Conservation (phyloP, 2,329 filamentous ascomycete genomes). For the Allantophomopsis lycopodina region DNA sequence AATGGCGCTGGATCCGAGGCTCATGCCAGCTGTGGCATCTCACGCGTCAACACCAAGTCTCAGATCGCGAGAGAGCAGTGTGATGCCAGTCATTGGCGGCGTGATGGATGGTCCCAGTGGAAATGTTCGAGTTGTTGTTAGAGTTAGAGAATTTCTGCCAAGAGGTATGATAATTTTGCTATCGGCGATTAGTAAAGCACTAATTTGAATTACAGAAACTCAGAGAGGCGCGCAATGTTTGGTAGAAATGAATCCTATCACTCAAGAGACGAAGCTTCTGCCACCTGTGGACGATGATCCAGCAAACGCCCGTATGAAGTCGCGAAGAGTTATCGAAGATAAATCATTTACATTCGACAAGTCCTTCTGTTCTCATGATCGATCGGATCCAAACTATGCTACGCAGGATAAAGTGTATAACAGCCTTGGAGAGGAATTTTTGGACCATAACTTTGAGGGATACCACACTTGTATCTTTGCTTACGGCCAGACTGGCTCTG, state of each 20-base stretch:
- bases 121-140: conserved; percentile 72
- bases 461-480: conserved; percentile 99
- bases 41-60: conserved; percentile 69
- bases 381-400: conserved; percentile 71
- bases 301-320: conserved; percentile 43
- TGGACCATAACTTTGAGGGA: conserved; percentile 98
- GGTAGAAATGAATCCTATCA: conserved; percentile 79
- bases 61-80: conserved; percentile 56
- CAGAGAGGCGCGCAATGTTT: conserved; percentile 73
- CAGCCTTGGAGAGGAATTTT: conserved; percentile 84
- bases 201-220: conserved; percentile 45
- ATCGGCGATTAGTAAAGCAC: conserved; percentile 3
- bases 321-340: conserved; percentile 67
- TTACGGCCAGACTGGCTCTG: conserved; percentile 93
- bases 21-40: conserved; percentile 37
- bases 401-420: conserved; percentile 90
- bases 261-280: conserved; percentile 71
- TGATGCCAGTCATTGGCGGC: conserved; percentile 31
- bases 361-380: conserved; percentile 92
- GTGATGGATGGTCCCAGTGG: conserved; percentile 46
- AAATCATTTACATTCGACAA: conserved; percentile 94
- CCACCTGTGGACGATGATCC: conserved; percentile 46
- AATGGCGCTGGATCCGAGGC: conserved; percentile 26
- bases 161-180: conserved; percentile 40
- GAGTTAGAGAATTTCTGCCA: conserved; percentile 66